Evolutionary conservation across 2,329 filamentous ascomycete genomes (phyloP).

Genomic region (Stemphylium beticola): DNA sequence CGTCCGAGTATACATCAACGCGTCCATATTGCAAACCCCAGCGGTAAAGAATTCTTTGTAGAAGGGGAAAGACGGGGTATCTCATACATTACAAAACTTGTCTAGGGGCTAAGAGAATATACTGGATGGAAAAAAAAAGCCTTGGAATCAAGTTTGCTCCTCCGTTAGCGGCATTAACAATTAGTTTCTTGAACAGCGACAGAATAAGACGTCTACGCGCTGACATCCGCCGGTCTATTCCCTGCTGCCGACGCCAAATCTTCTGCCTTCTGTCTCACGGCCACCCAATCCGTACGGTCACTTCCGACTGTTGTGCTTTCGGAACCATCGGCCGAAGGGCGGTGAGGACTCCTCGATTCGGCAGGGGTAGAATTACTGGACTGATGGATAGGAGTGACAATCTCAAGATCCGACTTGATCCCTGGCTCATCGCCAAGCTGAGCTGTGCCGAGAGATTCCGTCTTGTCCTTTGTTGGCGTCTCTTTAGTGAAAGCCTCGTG

Average conservation of each 20-base stretch:
- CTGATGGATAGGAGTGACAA: background rate
- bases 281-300: slow-evolving; percentile 7
- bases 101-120: no score
- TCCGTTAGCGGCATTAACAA: no score
- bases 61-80: no score
- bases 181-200: no score
- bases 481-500: background rate
- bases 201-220: background rate
- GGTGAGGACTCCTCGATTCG: background rate
- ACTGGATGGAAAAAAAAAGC: no score
- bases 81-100: no score
- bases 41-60: no score
- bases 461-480: background rate
- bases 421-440: background rate
- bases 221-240: background rate
- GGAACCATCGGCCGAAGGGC: slow-evolving; percentile 17
- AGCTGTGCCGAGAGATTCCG: no score
- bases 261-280: slow-evolving; percentile 1
- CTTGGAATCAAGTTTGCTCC: no score
- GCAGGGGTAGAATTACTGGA: background rate
- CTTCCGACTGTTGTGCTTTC: slow-evolving; percentile 16
- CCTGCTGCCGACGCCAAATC: background rate
- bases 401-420: slow-evolving; percentile 12
- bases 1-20: no score
- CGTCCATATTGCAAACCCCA: no score